A percentile compares a stretch with the other conserved stretches of the same genome.
phyloP scores from a whole-genome alignment of 1,139 yeast species.

The Schwanniomyces etchellsii region DNA sequence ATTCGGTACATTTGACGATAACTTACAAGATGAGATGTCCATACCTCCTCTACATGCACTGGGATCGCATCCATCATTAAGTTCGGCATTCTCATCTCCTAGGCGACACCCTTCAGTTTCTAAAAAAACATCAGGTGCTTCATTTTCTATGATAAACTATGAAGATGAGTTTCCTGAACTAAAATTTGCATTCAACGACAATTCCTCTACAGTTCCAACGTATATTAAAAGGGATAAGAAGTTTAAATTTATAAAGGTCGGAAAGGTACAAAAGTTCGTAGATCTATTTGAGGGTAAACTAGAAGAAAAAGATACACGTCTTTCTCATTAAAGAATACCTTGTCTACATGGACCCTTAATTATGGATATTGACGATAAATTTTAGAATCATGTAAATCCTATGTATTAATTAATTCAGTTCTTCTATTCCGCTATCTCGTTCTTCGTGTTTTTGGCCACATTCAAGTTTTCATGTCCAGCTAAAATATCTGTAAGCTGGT shows the following conservation, averaged over 20 bases:
- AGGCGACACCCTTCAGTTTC: conserved; percentile 11
- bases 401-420: no score
- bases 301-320: conserved; percentile 8
- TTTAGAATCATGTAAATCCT: no score
- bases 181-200: conserved; percentile 27
- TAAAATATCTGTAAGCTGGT: conserved; percentile 34
- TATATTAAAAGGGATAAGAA: conserved; percentile 40
- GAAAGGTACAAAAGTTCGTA: conserved; percentile 45
- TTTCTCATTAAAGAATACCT: no score
- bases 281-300: conserved; percentile 38
- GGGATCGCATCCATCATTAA: no score
- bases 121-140: conserved; percentile 15
- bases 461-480: no score
- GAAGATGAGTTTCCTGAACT: conserved; percentile 19
- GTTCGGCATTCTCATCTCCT: conserved; percentile 15
- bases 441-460: no score
- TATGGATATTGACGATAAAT: no score
- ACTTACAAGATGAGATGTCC: background rate
- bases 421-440: no score
- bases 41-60: background rate
- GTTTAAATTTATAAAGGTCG: conserved; percentile 43
- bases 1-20: background rate
- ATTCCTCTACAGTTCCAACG: conserved; percentile 28
- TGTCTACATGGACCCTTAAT: no score
- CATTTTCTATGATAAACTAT: conserved; percentile 17